A percentile compares a stretch with the other conserved stretches of the same genome.
These are phyloP conservation scores for Kodamaea anthophila DNA, from an alignment of 1,139 yeast species.

Conservation along the genomic window DNA sequence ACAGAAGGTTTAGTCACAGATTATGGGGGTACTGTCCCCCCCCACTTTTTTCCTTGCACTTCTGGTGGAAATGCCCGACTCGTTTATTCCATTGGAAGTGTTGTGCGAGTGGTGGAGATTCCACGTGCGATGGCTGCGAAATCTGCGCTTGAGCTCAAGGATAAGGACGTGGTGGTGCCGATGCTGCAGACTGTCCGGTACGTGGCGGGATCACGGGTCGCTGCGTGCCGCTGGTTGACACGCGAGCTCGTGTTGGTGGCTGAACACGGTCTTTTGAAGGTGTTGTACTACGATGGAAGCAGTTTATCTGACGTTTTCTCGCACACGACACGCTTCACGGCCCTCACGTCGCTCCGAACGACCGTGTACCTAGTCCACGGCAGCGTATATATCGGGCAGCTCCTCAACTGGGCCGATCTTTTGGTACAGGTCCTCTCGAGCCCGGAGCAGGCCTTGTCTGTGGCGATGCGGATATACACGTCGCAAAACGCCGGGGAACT, in stretches of 20 bases:
- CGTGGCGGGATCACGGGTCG: slow-evolving; percentile 32
- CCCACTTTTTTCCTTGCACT: slow-evolving; percentile 2
- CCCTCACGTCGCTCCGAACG: slow-evolving; percentile 21
- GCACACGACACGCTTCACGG: slow-evolving; percentile 1
- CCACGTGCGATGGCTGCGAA: slow-evolving; percentile 24
- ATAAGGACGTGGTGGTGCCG: slow-evolving; percentile 34
- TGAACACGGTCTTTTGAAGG: slow-evolving; percentile 6
- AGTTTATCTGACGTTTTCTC: neutral
- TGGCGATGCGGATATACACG: slow-evolving; percentile 48
- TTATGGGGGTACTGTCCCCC: too few relatives aligned
- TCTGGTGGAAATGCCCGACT: slow-evolving; percentile 38
- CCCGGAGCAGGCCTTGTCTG: slow-evolving; percentile 50
- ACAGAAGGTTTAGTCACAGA: too few relatives aligned
- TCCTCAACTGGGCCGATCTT: slow-evolving; percentile 72
- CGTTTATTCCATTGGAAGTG: slow-evolving; percentile 64
- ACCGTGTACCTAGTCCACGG: slow-evolving; percentile 17
- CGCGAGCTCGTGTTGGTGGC: slow-evolving; percentile 42
- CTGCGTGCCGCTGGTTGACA: slow-evolving; percentile 57
- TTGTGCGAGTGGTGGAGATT: slow-evolving; percentile 51
- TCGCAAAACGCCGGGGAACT: slow-evolving; percentile 41
- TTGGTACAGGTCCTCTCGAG: slow-evolving; percentile 43
- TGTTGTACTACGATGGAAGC: slow-evolving; percentile 6
- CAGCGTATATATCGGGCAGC: slow-evolving; percentile 49
- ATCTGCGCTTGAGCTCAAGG: slow-evolving; percentile 34
- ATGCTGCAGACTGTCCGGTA: slow-evolving; percentile 43